A percentile compares a stretch with the other conserved stretches of the same genome.
phyloP scores from a whole-genome alignment of 2,329 filamentous ascomycete species.

The Aspergillus calidoustus region DNA sequence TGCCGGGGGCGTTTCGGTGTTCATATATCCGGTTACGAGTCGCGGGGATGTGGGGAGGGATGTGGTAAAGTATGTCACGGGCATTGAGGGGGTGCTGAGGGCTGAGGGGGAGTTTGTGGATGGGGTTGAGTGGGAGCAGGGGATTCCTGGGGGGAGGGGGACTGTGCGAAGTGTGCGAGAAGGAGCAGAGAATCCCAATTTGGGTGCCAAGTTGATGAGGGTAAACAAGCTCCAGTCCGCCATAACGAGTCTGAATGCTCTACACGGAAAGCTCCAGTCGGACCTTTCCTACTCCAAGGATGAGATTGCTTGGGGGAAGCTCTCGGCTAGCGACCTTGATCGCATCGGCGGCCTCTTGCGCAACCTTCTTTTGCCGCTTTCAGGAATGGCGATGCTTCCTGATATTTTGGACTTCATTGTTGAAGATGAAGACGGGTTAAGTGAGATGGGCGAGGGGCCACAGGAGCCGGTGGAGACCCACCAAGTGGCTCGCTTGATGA shows the following conservation, averaged over 20 bases:
- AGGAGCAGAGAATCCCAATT: conserved; percentile 12
- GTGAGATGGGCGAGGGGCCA: conserved; percentile 12
- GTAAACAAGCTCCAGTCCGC: conserved; percentile 33
- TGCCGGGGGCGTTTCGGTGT: conserved; percentile 64
- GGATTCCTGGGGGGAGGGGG: conserved; percentile 24
- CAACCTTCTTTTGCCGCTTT: conserved; percentile 65
- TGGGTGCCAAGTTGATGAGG: conserved; percentile 20
- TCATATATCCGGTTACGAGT: conserved; percentile 69
- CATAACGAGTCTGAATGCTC: conserved; percentile 53
- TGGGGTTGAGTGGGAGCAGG: conserved; percentile 14
- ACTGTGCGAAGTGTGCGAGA: conserved; percentile 23
- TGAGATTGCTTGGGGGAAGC: conserved; percentile 71
- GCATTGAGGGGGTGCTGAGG: conserved; percentile 59
- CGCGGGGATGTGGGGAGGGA: conserved; percentile 66
- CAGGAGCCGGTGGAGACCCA: conserved; percentile 26
- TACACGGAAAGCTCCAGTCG: conserved; percentile 67
- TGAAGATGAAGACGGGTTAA: conserved; percentile 14
- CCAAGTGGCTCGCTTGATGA: conserved; percentile 33
- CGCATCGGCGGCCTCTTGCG: conserved; percentile 63
- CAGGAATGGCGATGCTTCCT: conserved; percentile 70
- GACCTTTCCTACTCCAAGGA: conserved; percentile 74
- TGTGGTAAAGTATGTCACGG: conserved; percentile 56
- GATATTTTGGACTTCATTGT: conserved; percentile 62
- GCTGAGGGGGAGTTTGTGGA: conserved; percentile 66
- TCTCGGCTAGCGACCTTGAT: conserved; percentile 68